Base-by-base conservation (phyloP, 208 protist species). In the Trypanosoma rangeli region DNA sequence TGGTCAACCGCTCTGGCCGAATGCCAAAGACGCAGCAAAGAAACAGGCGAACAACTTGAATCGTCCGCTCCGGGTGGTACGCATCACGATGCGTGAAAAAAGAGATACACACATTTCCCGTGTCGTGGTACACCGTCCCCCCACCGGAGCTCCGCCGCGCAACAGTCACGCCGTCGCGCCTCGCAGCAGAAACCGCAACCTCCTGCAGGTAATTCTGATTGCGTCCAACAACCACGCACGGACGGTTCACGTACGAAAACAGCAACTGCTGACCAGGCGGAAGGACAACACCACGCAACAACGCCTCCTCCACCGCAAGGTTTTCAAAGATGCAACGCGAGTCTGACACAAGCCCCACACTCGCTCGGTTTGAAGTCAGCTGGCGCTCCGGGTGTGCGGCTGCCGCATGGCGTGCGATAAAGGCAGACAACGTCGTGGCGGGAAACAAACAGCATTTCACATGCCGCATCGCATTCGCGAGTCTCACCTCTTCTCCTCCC, bases 121-220 rank as follows among this genome's bases (percentile, higher is more conserved):
- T 20, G 68, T 96, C 92, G 61, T 96, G 92, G 71, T 89, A 96
- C 24, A 96, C 92, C 0, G 89, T 80, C 7, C 92, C 92, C 22
- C 92, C 92, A 44, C 92, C 92, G 2, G 88, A 94, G 29, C 69
- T 81, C 2, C 92, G 89, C 0, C 92, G 85, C 0, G 88, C 87
- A n/a, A 96, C 69, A 10, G 50, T 49, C 1, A 94, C 78, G 20
- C 81, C 74, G 29, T 94, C 85, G 0, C 53, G 55, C 0, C 62
- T 59, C 0, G 80, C 73, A 2, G 72, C 66, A 0, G 79, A 79
- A 35, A 94, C 52, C 46, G 84, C 42, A 16, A 92, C 84, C 68
- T 96, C 89, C 10, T 77, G 68, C 31, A 89, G 82, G 13, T 84
- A 69, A 65, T 94, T 94, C 50, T 96, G 92, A 61, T 96, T 96